A percentile compares a stretch with the other conserved stretches of the same genome.
Evolutionary conservation across 2,329 filamentous ascomycete species (phyloP).

Genomic region (Colletotrichum shisoi): DNA sequence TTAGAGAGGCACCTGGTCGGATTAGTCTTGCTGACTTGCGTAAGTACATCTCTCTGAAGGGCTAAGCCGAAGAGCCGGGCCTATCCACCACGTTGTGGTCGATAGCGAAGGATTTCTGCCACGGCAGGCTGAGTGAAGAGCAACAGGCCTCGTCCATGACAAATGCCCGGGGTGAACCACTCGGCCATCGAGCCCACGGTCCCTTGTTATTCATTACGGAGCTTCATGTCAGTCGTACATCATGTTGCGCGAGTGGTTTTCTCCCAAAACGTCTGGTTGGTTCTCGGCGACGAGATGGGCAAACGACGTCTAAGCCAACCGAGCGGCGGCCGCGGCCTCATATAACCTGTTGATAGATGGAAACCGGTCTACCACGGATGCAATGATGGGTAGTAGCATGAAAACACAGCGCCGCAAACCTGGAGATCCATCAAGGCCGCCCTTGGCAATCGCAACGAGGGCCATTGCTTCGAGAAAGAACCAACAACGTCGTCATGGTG

Average conservation of each 20-base stretch:
- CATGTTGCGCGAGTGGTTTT: neutral
- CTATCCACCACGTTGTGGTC: neutral
- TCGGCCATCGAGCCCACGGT: neutral
- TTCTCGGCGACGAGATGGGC: neutral
- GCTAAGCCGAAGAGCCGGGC: neutral
- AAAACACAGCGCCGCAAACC: neutral
- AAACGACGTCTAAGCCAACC: neutral
- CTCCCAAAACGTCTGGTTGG: neutral
- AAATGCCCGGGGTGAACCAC: neutral
- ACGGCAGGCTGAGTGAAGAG: neutral
- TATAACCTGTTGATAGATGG: neutral
- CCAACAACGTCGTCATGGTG: slow-evolving; percentile 10
- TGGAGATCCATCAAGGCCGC: neutral
- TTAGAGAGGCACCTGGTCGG: no score
- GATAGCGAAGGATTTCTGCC: neutral
- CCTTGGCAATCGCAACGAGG: neutral
- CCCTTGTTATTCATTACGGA: neutral
- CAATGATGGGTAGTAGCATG: neutral
- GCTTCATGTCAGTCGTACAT: neutral
- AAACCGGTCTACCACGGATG: neutral
- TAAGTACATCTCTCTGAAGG: neutral
- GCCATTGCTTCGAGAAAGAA: slow-evolving; percentile 6
- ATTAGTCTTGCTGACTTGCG: neutral
- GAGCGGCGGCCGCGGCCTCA: neutral
- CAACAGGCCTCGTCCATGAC: neutral